Evolutionary conservation across 257 asterid species (phyloP), one percentile per base, ranked within the genome.

Genomic region (Nicotiana obtusifolia): DNA sequence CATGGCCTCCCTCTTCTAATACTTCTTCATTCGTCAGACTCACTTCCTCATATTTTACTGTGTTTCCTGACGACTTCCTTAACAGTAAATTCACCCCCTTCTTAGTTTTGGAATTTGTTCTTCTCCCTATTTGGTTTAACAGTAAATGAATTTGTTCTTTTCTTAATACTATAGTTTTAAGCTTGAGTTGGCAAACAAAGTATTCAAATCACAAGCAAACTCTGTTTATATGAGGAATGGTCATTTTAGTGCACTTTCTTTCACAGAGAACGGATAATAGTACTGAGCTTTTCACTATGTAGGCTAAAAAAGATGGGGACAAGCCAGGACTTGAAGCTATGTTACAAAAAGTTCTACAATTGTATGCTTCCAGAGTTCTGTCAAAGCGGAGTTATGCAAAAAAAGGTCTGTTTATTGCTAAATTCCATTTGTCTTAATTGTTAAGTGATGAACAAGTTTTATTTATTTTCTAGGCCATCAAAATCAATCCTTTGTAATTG

Each of bases 281-380:
- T 52, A 8, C 62, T 4, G 26, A 75, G 26, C 7, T 49, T 24
- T 52, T 66, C 7, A 20, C 81, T 81, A 33, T 86, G 86, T 92
- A 95, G 99, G 99, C 97, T 49, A 95, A 91, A 86, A 93, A 85
- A 85, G 99, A 95, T 30, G 94, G 96, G 76, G 98, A 94, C 84
- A 95, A 95, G 86, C 99, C 98, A 0, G 99, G 99, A 80, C 97
- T 95, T 80, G 97, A 94, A 87, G 99, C 97, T 82, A 95, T 95
- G 99, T 56, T 95, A 88, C 99, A 94, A 87, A 95, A 91, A 83
- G 98, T 95, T 85, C 82, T 94, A 81, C 99, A 95, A 85, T 87
- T 95, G 80, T 95, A 95, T 89, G 98, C 98, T 88, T 92, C 97
- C 49, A 88, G 87, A 86, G 84, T 91, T 83, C 98, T 96, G 66